Percentiles rank a stretch among this genome's conserved stretches.
Conservation (phyloP, 257 asterid genomes). For the Striga asiatica region DNA sequence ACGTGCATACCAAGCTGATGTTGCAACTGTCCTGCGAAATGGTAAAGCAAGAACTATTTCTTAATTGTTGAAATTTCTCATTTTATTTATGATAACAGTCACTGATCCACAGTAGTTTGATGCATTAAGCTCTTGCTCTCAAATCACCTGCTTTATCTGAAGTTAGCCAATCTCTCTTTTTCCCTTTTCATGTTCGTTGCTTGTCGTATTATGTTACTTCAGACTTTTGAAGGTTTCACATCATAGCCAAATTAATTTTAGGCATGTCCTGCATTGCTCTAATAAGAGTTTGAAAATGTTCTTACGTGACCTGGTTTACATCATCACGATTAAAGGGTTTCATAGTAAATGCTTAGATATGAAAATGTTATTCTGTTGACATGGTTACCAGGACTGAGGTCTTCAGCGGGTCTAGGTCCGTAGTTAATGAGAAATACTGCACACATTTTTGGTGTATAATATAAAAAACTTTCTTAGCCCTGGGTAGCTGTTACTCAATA, state of each 20-base stretch:
- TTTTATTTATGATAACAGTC: not conserved
- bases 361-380: not conserved
- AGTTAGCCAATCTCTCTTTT: not conserved
- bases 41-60: conserved; percentile 33
- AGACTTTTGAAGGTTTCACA: conserved; percentile 1
- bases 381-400: not conserved
- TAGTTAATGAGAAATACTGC: too few species aligned
- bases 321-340: not conserved
- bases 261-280: too few species aligned
- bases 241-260: too few species aligned
- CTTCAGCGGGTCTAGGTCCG: not conserved
- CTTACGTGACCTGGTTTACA: not conserved
- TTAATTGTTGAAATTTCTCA: conserved; percentile 3
- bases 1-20: conserved; percentile 98
- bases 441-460: not conserved
- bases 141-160: not conserved
- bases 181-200: too few species aligned
- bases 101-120: conserved; percentile 6
- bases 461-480: not conserved
- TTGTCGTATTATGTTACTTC: not conserved
- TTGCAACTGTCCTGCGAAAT: conserved; percentile 87
- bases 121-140: conserved; percentile 3
- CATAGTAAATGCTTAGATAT: not conserved
- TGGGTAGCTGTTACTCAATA: not conserved
- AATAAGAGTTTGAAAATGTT: not conserved